Percentiles rank a stretch among this genome's conserved stretches.
Evolutionary conservation across 805 yeast genomes (phyloP).

Genomic region (Lipomyces spencermartinsiae): DNA sequence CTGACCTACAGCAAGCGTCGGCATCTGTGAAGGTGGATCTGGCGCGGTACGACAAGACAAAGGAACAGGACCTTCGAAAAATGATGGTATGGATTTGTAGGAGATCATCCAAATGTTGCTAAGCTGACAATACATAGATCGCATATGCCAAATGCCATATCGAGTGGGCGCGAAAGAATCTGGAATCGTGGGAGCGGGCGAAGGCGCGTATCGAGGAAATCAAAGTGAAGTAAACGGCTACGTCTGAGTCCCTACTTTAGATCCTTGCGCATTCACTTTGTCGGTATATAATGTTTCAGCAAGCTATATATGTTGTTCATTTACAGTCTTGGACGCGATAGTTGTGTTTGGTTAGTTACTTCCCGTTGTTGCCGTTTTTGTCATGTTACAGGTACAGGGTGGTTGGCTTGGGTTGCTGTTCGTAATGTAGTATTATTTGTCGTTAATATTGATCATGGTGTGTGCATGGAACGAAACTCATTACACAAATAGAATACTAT

Average conservation of each 20-base stretch:
- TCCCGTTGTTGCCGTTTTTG: not conserved
- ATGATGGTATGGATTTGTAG: conserved; percentile 48
- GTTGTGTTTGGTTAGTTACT: not conserved
- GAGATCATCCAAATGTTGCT: not conserved
- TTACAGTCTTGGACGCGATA: not conserved
- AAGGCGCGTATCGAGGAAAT: conserved; percentile 42
- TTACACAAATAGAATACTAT: no score
- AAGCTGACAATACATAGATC: conserved; percentile 13
- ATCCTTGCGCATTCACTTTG: conserved; percentile 1
- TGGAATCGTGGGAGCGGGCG: conserved; percentile 73
- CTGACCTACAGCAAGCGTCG: conserved; percentile 58
- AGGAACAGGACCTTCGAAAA: conserved; percentile 58
- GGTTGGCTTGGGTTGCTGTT: not conserved
- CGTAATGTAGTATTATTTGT: not conserved
- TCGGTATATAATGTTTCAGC: not conserved
- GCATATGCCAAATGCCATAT: conserved; percentile 63
- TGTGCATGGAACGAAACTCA: no score
- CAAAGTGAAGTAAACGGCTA: conserved; percentile 21
- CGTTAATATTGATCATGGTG: no score
- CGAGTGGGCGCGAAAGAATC: conserved; percentile 71
- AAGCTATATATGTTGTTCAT: not conserved
- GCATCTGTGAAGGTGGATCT: conserved; percentile 53
- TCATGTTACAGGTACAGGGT: not conserved
- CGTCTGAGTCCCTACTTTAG: not conserved
- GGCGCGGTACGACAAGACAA: conserved; percentile 55